A percentile compares a stretch with the other conserved stretches of the same genome.
Evolutionary conservation across 176 grass and related monocot genomes (phyloP).

Genomic region (Musa beccarii): DNA sequence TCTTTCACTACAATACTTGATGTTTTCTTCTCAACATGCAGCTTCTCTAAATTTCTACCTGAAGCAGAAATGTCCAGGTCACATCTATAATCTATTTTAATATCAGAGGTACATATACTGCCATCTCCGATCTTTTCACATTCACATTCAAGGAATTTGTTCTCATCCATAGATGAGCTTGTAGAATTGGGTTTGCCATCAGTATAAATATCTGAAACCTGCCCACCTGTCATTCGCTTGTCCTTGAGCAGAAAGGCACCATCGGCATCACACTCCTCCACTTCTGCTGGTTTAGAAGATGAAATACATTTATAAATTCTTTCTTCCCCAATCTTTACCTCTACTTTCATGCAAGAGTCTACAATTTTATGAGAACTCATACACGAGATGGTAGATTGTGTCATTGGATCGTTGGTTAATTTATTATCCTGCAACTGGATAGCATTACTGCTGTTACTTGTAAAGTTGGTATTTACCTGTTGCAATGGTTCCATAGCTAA

Average conservation of each 20-base stretch:
- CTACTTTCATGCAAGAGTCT: slow-evolving; percentile 27
- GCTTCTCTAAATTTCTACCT: slow-evolving; percentile 15
- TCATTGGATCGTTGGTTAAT: slow-evolving; percentile 1
- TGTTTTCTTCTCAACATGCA: slow-evolving; percentile 21
- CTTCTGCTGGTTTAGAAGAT: slow-evolving; percentile 2
- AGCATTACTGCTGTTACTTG: neutral
- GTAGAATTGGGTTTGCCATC: slow-evolving; percentile 4
- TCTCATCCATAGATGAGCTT: slow-evolving; percentile 14
- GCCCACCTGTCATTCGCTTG: neutral
- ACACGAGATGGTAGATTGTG: neutral
- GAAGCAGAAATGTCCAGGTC: neutral
- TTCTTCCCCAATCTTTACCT: slow-evolving; percentile 24
- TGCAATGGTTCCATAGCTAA: slow-evolving; percentile 7
- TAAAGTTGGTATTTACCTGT: neutral
- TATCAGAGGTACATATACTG: slow-evolving; percentile 21
- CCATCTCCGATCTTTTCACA: slow-evolving; percentile 42
- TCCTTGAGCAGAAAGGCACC: neutral
- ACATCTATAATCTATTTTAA: slow-evolving; percentile 2
- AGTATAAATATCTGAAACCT: neutral
- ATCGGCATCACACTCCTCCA: slow-evolving; percentile 27
- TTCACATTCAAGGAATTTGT: slow-evolving; percentile 13
- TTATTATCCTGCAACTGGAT: slow-evolving; percentile 8
- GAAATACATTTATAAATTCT: slow-evolving; percentile 2
- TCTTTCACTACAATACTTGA: slow-evolving; percentile 30
- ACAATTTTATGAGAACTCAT: slow-evolving; percentile 22